Evolutionary conservation across 306 rosid species (phyloP).

Genomic region (Alnus rubra): DNA sequence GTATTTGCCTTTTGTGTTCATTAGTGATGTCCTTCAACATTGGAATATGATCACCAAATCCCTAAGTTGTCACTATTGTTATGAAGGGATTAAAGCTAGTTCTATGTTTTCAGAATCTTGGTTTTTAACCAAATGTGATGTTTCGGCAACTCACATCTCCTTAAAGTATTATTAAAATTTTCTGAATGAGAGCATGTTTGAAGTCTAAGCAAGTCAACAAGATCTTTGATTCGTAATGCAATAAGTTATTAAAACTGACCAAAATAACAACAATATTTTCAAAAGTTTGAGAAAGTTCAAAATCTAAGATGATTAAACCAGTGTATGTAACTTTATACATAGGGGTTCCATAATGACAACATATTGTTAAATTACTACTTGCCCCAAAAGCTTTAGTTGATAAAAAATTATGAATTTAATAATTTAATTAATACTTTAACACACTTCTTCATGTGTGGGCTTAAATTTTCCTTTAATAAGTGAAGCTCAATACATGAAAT

Average conservation of each 20-base stretch:
- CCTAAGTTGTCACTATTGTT: not conserved
- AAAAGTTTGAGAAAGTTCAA: not conserved
- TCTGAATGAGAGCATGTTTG: not conserved
- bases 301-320: no score
- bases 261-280: not conserved
- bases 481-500: no score
- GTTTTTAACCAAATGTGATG: slow-evolving; percentile 9
- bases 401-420: no score
- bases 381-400: no score
- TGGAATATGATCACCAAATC: not conserved
- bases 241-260: not conserved
- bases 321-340: no score
- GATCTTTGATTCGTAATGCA: not conserved
- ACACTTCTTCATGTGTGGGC: no score
- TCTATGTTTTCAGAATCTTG: not conserved
- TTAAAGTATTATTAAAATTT: not conserved
- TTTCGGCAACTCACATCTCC: not conserved
- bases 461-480: no score
- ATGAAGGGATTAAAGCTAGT: not conserved
- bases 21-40: not conserved
- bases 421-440: no score
- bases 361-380: no score
- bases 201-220: not conserved
- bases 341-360: no score
- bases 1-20: not conserved